phyloP scores from a whole-genome alignment of 768 basidiomycete species.

The Podaxis sp. region DNA sequence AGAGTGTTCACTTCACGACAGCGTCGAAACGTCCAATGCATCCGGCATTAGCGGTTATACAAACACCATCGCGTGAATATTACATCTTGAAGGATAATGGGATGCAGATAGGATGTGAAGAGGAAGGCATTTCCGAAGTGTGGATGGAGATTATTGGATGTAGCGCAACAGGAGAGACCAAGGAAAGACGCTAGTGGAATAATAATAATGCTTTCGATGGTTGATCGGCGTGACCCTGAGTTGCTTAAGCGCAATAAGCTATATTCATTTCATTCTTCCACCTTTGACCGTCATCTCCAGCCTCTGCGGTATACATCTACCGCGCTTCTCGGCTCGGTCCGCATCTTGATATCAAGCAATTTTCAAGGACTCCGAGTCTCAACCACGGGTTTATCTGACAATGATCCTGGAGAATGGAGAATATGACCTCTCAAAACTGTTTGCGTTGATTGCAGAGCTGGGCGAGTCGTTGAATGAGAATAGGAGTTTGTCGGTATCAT shows the following conservation, averaged over 20 bases:
- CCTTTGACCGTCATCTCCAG: conserved; percentile 2
- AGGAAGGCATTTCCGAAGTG: conserved; percentile 60
- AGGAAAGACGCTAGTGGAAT: neutral
- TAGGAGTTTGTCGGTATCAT: conserved; percentile 61
- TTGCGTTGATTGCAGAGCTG: conserved; percentile 72
- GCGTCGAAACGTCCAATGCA: conserved; percentile 46
- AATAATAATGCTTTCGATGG: conserved; percentile 14
- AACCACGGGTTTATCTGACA: neutral
- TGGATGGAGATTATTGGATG: conserved; percentile 66
- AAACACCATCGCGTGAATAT: conserved; percentile 68
- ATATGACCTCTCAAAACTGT: conserved; percentile 59
- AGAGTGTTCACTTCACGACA: conserved; percentile 67
- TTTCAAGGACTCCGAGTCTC: neutral
- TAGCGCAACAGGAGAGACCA: conserved; percentile 15
- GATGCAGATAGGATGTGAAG: conserved; percentile 74
- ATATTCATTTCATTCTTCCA: neutral
- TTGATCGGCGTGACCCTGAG: conserved; percentile 7
- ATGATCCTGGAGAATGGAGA: conserved; percentile 58
- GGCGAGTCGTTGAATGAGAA: conserved; percentile 84
- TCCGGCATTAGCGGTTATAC: conserved; percentile 62
- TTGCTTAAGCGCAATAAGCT: neutral
- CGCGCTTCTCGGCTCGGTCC: neutral
- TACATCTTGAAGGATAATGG: conserved; percentile 73
- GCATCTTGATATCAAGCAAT: neutral
- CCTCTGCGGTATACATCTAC: neutral